Conservation (phyloP, 2,329 filamentous ascomycete species). For the Davidsoniella eucalypti region DNA sequence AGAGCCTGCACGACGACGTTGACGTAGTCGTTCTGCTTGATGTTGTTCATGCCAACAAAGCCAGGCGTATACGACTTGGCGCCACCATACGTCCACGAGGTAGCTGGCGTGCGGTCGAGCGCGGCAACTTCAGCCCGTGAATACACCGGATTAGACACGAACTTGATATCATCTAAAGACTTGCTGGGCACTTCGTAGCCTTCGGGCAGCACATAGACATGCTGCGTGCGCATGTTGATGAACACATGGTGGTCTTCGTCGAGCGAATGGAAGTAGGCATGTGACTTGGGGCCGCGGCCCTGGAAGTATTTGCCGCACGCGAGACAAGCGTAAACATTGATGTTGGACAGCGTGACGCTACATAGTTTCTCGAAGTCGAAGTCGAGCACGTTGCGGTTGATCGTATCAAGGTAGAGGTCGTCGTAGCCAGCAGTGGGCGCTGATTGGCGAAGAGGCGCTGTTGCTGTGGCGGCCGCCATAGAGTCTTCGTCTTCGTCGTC, state of each 20-base stretch:
- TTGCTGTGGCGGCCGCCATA: conserved; percentile 17
- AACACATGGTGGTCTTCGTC: conserved; percentile 94
- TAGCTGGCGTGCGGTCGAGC: conserved; percentile 49
- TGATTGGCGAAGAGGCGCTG: conserved; percentile 46
- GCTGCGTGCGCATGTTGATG: conserved; percentile 91
- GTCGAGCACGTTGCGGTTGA: conserved; percentile 81
- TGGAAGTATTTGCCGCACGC: conserved; percentile 98
- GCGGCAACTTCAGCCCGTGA: conserved; percentile 62
- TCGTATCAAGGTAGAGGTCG: conserved; percentile 94
- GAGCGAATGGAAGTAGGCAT: conserved; percentile 94
- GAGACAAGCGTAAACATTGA: conserved; percentile 95
- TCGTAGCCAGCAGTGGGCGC: conserved; percentile 78
- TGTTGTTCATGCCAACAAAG: conserved; percentile 98
- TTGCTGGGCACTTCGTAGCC: conserved; percentile 93
- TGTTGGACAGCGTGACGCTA: conserved; percentile 88
- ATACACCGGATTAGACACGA: conserved; percentile 83
- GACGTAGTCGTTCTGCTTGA: conserved; percentile 98
- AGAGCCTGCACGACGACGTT: conserved; percentile 89
- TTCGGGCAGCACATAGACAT: conserved; percentile 82
- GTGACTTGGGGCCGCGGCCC: conserved; percentile 79
- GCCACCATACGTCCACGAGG: conserved; percentile 61
- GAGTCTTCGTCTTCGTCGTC: conserved; percentile 25
- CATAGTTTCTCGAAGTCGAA: conserved; percentile 99
- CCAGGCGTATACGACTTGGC: conserved; percentile 71
- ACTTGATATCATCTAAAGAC: conserved; percentile 94